Percentiles rank a stretch among this genome's conserved stretches.
phyloP scores from a whole-genome alignment of 2,329 filamentous ascomycete genomes.

The Fonsecaea pedrosoi region DNA sequence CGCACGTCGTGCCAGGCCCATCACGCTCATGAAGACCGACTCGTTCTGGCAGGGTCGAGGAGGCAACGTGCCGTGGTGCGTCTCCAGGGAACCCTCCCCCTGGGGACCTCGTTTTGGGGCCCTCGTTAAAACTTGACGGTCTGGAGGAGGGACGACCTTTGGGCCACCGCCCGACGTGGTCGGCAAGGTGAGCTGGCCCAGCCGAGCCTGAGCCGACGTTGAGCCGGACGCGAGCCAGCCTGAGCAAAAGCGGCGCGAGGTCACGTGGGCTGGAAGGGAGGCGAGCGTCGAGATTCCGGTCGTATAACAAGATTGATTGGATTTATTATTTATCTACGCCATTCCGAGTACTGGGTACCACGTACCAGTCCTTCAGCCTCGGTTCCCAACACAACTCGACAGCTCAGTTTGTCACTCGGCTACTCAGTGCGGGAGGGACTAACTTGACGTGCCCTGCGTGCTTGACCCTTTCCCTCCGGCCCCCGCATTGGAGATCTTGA shows the following conservation, averaged over 20 bases:
- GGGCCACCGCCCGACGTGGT: conserved; percentile 6
- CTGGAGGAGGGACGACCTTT: conserved; percentile 10
- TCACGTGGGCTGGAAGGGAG: neutral
- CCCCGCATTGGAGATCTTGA: too few species aligned
- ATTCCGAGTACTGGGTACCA: too few species aligned
- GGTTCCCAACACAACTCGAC: too few species aligned
- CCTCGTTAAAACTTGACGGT: conserved; percentile 21
- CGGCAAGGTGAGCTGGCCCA: neutral
- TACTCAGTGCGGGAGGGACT: too few species aligned
- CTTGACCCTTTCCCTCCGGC: too few species aligned
- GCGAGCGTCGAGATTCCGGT: neutral
- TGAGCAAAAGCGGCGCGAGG: neutral
- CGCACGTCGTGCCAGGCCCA: conserved; percentile 10
- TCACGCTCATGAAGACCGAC: conserved; percentile 19
- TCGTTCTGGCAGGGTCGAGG: conserved; percentile 10
- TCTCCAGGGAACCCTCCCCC: conserved; percentile 14
- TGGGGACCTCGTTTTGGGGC: conserved; percentile 13
- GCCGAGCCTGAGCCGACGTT: conserved; percentile 4
- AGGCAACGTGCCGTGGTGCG: conserved; percentile 18
- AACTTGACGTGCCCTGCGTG: too few species aligned
- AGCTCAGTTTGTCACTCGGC: too few species aligned
- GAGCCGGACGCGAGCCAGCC: neutral
- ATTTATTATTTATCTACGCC: too few species aligned
- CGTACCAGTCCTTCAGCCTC: too few species aligned
- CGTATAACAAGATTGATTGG: too few species aligned